Evolutionary conservation across 495 filamentous ascomycete species (phyloP).

Genomic region (Cryomyces minteri): DNA sequence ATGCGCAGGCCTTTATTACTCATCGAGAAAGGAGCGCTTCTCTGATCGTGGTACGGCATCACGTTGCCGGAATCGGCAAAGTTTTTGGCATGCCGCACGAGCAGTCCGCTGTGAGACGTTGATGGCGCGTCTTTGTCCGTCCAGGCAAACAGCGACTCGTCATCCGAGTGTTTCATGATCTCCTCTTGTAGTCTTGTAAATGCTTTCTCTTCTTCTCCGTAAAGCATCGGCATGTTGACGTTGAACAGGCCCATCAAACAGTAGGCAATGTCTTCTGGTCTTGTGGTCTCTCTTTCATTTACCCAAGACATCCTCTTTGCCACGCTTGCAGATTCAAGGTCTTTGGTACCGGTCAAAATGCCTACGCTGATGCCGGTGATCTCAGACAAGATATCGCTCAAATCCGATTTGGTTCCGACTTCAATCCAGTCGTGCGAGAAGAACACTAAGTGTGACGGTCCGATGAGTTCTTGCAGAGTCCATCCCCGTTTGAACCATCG

Average conservation of each 20-base stretch:
- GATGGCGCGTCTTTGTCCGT: not conserved
- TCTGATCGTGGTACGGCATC: not conserved
- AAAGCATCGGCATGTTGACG: slow-evolving; percentile 21
- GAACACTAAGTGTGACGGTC: slow-evolving; percentile 3
- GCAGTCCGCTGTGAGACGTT: not conserved
- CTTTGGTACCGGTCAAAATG: not conserved
- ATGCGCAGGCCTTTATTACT: slow-evolving; percentile 3
- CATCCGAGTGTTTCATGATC: slow-evolving; percentile 11
- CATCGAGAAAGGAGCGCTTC: not conserved
- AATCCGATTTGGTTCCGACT: not conserved
- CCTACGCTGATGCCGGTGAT: not conserved
- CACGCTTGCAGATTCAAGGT: slow-evolving; percentile 1
- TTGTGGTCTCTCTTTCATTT: slow-evolving; percentile 1
- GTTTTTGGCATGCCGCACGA: not conserved
- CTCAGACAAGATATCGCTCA: not conserved
- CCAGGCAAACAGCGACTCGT: slow-evolving; percentile 11
- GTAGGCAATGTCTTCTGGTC: slow-evolving; percentile 19
- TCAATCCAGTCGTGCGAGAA: slow-evolving; percentile 2
- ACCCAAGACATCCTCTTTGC: slow-evolving; percentile 10
- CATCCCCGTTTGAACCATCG: slow-evolving; percentile 9
- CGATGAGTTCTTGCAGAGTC: slow-evolving; percentile 10
- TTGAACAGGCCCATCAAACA: slow-evolving; percentile 18
- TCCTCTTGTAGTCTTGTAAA: slow-evolving; percentile 15
- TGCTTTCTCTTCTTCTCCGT: slow-evolving; percentile 20
- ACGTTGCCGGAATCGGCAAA: not conserved